Conservation (phyloP, 1,284 basidiomycete species). For the Tilletia indica region DNA sequence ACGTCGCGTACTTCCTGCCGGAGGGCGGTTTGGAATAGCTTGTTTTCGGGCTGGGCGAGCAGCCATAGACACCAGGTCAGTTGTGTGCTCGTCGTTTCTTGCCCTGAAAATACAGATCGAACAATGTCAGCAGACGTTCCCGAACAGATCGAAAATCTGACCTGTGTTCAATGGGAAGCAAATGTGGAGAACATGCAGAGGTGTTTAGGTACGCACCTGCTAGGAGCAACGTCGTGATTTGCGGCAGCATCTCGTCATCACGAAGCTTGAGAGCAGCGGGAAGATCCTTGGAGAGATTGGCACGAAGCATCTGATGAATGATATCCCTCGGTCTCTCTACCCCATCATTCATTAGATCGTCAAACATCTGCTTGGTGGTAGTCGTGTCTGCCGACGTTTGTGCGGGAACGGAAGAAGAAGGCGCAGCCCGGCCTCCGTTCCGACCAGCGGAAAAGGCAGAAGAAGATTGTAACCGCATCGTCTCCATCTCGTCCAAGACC, state of each 20-base stretch:
- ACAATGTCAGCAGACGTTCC: no score
- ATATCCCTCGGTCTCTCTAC: background rate
- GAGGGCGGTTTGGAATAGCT: constrained; percentile 60
- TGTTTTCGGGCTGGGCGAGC: constrained; percentile 65
- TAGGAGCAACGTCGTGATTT: constrained; percentile 59
- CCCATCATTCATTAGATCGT: background rate
- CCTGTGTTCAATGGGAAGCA: no score
- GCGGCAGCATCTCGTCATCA: constrained; percentile 68
- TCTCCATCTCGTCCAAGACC: background rate
- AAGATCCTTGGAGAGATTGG: constrained; percentile 43
- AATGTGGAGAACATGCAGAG: no score
- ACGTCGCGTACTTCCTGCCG: constrained; percentile 27
- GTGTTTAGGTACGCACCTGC: background rate
- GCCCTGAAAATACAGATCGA: constrained; percentile 61
- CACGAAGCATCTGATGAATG: constrained; percentile 7
- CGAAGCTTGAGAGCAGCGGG: constrained; percentile 62
- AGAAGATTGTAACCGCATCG: background rate
- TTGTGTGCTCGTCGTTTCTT: constrained; percentile 75
- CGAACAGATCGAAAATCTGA: no score
- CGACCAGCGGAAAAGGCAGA: background rate
- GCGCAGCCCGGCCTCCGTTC: no score
- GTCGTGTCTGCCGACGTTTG: no score
- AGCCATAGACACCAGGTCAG: constrained; percentile 74
- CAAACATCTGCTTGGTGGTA: constrained; percentile 6
- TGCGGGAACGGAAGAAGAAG: background rate